Conservation (phyloP, 257 asterid genomes). For the Solanum piurae region DNA sequence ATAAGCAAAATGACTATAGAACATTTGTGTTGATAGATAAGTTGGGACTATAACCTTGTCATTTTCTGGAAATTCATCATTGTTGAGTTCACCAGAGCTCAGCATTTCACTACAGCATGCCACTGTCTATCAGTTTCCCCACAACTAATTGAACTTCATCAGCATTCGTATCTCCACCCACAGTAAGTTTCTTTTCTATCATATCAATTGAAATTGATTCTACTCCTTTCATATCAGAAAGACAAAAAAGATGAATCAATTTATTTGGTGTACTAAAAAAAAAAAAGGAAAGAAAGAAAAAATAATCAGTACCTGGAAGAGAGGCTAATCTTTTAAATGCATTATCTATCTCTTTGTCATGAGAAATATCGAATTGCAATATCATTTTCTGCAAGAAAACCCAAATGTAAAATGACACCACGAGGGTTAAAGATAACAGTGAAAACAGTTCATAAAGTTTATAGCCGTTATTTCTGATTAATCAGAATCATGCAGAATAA, state of each 20-base stretch:
- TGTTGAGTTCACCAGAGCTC: no score
- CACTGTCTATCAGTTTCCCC: no score
- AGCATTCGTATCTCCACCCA: neutral
- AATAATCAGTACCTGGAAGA: neutral
- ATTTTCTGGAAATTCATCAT: no score
- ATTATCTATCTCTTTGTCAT: fast-evolving
- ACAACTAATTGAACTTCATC: neutral
- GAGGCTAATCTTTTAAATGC: no score
- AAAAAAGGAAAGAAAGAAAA: neutral
- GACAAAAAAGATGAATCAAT: neutral
- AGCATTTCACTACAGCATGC: no score
- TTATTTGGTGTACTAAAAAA: neutral
- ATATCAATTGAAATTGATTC: neutral
- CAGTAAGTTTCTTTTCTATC: neutral
- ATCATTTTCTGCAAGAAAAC: neutral
- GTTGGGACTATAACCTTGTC: no score
- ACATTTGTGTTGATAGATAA: no score
- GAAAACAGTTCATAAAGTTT: neutral
- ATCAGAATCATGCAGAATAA: no score
- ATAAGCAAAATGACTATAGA: no score
- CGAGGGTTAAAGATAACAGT: neutral
- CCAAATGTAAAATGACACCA: neutral
- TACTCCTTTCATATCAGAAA: neutral
- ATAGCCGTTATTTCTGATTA: neutral
- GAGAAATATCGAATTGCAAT: neutral